Evolutionary conservation across 108 stramenopile genomes (phyloP).

Genomic region (Nitzschia palea): DNA sequence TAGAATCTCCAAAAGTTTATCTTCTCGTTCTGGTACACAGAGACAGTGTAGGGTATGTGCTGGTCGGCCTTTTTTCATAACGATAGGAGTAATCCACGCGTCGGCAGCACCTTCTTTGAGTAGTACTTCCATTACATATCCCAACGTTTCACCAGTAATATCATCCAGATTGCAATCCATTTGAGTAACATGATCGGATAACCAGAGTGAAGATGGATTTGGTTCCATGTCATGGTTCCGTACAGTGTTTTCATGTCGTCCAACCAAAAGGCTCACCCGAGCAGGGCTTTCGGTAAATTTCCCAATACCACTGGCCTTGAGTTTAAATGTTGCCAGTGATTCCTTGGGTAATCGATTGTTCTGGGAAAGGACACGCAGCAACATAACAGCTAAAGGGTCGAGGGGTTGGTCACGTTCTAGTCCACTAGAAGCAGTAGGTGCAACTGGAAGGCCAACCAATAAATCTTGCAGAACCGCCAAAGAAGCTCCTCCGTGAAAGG

Average conservation of each 20-base stretch:
- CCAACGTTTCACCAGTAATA: constrained; percentile 81
- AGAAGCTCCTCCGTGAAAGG: neutral
- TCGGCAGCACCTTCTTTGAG: constrained; percentile 77
- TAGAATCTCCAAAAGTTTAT: constrained; percentile 57
- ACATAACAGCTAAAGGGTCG: constrained; percentile 3
- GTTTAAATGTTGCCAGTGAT: neutral
- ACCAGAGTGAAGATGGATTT: constrained; percentile 13
- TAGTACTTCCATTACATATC: constrained; percentile 68
- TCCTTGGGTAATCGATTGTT: neutral
- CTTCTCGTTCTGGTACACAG: constrained; percentile 36
- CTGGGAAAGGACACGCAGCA: constrained; percentile 13
- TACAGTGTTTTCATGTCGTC: neutral
- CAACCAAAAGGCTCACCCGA: constrained; percentile 3
- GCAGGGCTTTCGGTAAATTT: neutral
- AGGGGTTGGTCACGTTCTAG: neutral
- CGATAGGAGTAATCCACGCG: constrained; percentile 85
- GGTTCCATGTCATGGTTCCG: neutral
- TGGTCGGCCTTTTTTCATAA: constrained; percentile 95
- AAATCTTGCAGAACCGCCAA: constrained; percentile 8
- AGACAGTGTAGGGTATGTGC: constrained; percentile 84
- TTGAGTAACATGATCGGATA: constrained; percentile 44
- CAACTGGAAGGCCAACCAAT: constrained; percentile 1
- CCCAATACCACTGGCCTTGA: neutral
- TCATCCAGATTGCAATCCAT: constrained; percentile 93
- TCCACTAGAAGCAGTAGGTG: neutral